Conservation (phyloP, 2,329 filamentous ascomycete species). For the Orbilia javanica region DNA sequence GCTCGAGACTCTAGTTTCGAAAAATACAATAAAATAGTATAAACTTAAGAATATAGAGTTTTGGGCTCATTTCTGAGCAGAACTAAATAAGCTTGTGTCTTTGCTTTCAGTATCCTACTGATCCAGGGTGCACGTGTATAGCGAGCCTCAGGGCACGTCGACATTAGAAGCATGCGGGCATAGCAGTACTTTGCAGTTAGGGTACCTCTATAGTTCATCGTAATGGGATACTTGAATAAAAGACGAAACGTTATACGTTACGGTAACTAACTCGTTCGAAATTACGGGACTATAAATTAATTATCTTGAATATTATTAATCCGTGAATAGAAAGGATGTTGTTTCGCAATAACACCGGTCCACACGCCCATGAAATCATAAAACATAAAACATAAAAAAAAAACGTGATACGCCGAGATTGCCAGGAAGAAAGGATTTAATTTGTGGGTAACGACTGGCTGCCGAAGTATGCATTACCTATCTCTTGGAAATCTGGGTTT, state of each 20-base stretch:
- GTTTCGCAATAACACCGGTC: constrained; percentile 37
- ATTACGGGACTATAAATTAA: background rate
- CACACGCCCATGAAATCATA: constrained; percentile 34
- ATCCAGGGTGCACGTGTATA: too few species aligned
- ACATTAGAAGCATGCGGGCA: too few species aligned
- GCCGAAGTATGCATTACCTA: constrained; percentile 50
- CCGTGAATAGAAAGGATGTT: constrained; percentile 11
- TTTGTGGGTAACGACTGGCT: constrained; percentile 33
- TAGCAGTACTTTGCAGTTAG: too few species aligned
- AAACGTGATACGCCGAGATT: background rate
- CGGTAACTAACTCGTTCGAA: background rate
- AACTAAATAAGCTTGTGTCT: too few species aligned
- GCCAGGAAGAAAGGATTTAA: background rate
- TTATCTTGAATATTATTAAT: constrained; percentile 5
- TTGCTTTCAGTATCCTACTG: too few species aligned
- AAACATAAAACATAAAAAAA: background rate
- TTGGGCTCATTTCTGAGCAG: too few species aligned
- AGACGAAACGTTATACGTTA: background rate
- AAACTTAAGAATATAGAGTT: too few species aligned
- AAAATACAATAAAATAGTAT: too few species aligned
- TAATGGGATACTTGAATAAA: background rate
- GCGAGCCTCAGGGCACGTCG: too few species aligned
- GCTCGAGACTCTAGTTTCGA: too few species aligned
- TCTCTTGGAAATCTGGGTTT: constrained; percentile 55
- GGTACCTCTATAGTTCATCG: too few species aligned